Conservation (phyloP, 805 yeast genomes). For the Barnettozyma wickerhamii region DNA sequence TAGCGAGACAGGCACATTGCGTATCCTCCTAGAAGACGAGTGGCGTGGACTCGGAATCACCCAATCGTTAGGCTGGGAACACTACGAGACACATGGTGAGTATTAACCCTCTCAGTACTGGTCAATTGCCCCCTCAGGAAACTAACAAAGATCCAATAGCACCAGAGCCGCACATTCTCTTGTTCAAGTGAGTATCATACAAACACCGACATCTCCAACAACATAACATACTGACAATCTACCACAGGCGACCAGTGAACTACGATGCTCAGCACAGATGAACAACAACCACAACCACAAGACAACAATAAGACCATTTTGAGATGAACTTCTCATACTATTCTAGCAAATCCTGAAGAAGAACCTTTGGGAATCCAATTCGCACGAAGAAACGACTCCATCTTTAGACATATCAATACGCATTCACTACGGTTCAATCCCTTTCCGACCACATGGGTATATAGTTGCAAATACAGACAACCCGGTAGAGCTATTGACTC, state of each 20-base stretch:
- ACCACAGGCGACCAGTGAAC: constrained; percentile 50
- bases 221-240: neutral
- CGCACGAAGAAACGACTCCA: constrained; percentile 4
- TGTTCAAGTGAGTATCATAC: constrained; percentile 52
- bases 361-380: neutral
- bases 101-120: constrained; percentile 15
- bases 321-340: neutral
- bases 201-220: neutral
- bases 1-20: constrained; percentile 88
- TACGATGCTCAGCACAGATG: constrained; percentile 37
- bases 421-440: neutral
- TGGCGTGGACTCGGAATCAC: constrained; percentile 99
- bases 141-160: no score
- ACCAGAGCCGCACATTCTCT: constrained; percentile 95
- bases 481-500: no score
- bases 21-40: constrained; percentile 89
- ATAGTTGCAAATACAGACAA: neutral
- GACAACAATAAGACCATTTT: neutral
- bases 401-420: neutral
- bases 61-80: constrained; percentile 96
- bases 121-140: no score
- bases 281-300: neutral
- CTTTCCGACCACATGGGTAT: no score
- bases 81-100: constrained; percentile 81
- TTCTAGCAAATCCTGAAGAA: neutral